These are phyloP conservation scores for Coemansia sp. DNA, from an alignment of 192 early-diverging fungal species.

Conservation along the genomic window DNA sequence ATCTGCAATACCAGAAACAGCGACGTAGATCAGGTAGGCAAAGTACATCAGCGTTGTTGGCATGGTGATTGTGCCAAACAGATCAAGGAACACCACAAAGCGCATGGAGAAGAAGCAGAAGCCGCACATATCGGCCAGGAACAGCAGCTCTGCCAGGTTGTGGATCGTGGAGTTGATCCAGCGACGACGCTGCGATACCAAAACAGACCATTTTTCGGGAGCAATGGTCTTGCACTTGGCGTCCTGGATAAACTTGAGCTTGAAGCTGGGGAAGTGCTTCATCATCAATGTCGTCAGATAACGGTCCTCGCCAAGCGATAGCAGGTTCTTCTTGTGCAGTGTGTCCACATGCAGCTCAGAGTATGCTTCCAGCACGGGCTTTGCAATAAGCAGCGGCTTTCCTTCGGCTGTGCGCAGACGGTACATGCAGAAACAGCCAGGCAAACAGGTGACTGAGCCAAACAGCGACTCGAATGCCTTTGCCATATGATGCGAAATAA, in stretches of 20 bases:
- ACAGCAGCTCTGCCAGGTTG: constrained; percentile 89
- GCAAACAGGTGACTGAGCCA: constrained; percentile 81
- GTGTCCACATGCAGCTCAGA: constrained; percentile 92
- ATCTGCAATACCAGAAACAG: constrained; percentile 59
- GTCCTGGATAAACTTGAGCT: constrained; percentile 89
- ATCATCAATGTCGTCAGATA: constrained; percentile 97
- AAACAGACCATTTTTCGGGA: constrained; percentile 84
- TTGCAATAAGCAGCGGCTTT: constrained; percentile 80
- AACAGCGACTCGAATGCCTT: constrained; percentile 87
- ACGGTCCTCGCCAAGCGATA: constrained; percentile 95
- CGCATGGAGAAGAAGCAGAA: constrained; percentile 99
- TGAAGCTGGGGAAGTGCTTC: constrained; percentile 95
- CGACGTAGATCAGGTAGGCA: constrained; percentile 75
- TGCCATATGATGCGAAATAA: constrained; percentile 89
- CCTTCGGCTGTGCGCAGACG: constrained; percentile 62
- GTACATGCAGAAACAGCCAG: constrained; percentile 90
- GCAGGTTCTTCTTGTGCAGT: constrained; percentile 95
- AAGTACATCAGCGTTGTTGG: constrained; percentile 85
- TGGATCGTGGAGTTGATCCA: constrained; percentile 99
- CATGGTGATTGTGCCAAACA: constrained; percentile 78
- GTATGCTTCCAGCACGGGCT: constrained; percentile 82
- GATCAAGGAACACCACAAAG: constrained; percentile 93
- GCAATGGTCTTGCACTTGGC: constrained; percentile 89
- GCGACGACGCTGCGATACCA: constrained; percentile 93
- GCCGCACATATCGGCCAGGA: constrained; percentile 86